Percentiles rank a stretch among this genome's conserved stretches.
Conservation (phyloP, 2,329 filamentous ascomycete species). For the Malbranchea zuffiana region DNA sequence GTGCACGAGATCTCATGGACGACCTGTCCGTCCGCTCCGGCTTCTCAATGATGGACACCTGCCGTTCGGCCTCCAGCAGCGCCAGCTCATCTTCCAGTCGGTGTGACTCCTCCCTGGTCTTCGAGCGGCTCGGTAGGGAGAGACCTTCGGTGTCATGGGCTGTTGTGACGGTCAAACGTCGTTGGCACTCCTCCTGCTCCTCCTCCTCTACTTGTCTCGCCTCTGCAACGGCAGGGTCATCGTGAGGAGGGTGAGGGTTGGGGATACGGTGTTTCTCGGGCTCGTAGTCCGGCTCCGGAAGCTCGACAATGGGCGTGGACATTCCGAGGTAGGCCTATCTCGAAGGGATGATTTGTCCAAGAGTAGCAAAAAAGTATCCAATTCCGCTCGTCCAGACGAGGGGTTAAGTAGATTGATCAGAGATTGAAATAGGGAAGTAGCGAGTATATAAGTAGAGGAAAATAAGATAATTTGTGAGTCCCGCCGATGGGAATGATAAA, state of each 20-base stretch:
- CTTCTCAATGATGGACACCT: slow-evolving; percentile 26
- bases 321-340: too few relatives aligned
- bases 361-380: too few relatives aligned
- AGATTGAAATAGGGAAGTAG: too few relatives aligned
- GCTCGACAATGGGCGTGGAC: slow-evolving; percentile 20
- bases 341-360: too few relatives aligned
- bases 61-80: slow-evolving; percentile 53
- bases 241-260: too few relatives aligned
- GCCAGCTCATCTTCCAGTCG: slow-evolving; percentile 56
- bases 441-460: too few relatives aligned
- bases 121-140: slow-evolving; percentile 40
- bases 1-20: too few relatives aligned
- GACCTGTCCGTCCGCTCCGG: slow-evolving; percentile 42
- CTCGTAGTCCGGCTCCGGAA: slow-evolving; percentile 8
- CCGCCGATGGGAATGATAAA: too few relatives aligned
- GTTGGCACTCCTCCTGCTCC: not conserved
- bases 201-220: slow-evolving; percentile 4
- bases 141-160: slow-evolving; percentile 3
- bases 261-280: not conserved
- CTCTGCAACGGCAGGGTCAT: slow-evolving; percentile 3
- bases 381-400: too few relatives aligned
- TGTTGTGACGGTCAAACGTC: slow-evolving; percentile 1
- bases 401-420: too few relatives aligned
- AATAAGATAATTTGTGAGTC: too few relatives aligned
- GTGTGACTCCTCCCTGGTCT: slow-evolving; percentile 48